Base-by-base conservation (phyloP, 2,329 filamentous ascomycete genomes). In the Botryotinia globosa region DNA sequence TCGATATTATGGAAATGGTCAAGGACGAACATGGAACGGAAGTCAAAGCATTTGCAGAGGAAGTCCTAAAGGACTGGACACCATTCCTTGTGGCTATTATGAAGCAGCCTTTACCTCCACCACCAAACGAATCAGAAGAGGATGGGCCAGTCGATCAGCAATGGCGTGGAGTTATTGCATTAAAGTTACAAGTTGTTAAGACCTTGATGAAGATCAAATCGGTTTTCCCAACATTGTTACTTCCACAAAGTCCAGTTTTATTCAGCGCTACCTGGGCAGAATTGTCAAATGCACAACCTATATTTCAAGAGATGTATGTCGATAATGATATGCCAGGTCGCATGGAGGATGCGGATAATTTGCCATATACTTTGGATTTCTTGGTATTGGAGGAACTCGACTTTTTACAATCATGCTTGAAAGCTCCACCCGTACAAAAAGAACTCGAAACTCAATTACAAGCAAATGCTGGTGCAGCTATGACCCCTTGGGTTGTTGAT, bases 291-390 rank as follows among this genome's bases (percentile, higher is more conserved):
- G 85, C 97, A 62, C 90, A 94, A 78, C 84, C 85, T 3, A 84
- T 91, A 59, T 97, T 98, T 80, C 89, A 93, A 76, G 86, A 91
- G 75, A 90, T 97, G 79, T 99, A 97, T 82, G 93, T 98, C 77
- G 87, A 92, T 71, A 90, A 93, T 75, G 93, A 95, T 77, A 89
- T 92, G 63, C 94, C 98, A 82, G 93, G 94, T 71, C 90, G 95
- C 54, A 83, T 98, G 48, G 94, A 97, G 81, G 94, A 98, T 81
- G 89, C 92, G 5, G 95, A 99, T 80, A 91, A 91, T 59, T 86
- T 99, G n/a, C 94, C 95, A 0, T 98, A 97, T 82, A 97, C 94
- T 1, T 86, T 99, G 37, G 96, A 99, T 82, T 96, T 97, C 79
- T 87, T 99, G 69, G 90, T 98, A 5, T 85, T 98, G 12, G 96